phyloP scores from a whole-genome alignment of 2,329 filamentous ascomycete species.

The Sclerotinia trifoliorum region DNA sequence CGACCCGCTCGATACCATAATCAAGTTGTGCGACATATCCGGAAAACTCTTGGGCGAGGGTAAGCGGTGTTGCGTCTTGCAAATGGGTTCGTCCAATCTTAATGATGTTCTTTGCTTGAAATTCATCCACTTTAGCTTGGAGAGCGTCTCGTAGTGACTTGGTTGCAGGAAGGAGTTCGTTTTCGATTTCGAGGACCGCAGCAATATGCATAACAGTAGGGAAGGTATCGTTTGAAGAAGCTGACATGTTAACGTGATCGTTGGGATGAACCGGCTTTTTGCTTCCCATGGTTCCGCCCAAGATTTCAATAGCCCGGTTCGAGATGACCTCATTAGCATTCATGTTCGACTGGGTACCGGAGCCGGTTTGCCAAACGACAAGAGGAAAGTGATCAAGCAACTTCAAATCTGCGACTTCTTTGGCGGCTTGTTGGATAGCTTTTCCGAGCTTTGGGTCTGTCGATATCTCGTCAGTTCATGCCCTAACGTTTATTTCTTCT shows the following conservation, averaged over 20 bases:
- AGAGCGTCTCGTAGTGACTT: conserved; percentile 79
- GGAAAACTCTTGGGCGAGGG: conserved; percentile 95
- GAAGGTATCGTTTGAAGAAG: conserved; percentile 98
- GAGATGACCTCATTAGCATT: conserved; percentile 99
- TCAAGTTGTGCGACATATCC: conserved; percentile 95
- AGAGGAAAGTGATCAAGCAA: conserved; percentile 96
- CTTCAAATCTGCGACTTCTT: conserved; percentile 90
- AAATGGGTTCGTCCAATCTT: conserved; percentile 98
- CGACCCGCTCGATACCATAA: conserved; percentile 81
- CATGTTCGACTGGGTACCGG: conserved; percentile 98
- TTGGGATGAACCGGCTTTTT: conserved; percentile 99
- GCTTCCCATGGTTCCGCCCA: conserved; percentile 88
- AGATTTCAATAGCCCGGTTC: conserved; percentile 96
- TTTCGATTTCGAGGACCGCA: conserved; percentile 88
- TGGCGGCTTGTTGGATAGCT: conserved; percentile 91
- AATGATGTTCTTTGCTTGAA: conserved; percentile 84
- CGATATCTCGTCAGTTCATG: conserved; percentile 34
- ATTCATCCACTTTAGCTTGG: conserved; percentile 84
- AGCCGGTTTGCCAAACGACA: conserved; percentile 98
- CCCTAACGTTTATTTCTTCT: conserved; percentile 17
- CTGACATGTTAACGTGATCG: conserved; percentile 99
- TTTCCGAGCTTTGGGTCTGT: conserved; percentile 83
- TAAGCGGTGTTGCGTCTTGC: conserved; percentile 94
- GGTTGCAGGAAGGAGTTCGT: conserved; percentile 78
- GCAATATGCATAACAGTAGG: conserved; percentile 99